A percentile compares a stretch with the other conserved stretches of the same genome.
Conservation (phyloP, 1,284 basidiomycete genomes). For the Pseudozyma flocculosa region DNA sequence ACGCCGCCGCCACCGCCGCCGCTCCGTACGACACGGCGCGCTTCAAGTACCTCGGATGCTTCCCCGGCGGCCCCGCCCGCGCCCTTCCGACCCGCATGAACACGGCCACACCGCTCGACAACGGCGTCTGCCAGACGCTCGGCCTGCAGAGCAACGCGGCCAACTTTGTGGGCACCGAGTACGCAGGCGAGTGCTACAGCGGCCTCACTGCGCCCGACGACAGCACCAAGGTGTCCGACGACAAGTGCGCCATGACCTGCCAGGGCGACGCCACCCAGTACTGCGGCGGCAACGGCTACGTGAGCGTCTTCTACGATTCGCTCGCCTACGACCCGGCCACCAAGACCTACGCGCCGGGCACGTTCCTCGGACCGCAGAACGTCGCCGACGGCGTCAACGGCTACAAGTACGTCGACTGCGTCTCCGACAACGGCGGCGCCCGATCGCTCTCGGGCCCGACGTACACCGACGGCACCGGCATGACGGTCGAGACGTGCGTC, state of each 20-base stretch:
- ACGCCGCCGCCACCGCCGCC: conserved; percentile 7
- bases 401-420: conserved; percentile 11
- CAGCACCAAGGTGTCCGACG: conserved; percentile 3
- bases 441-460: not conserved
- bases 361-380: conserved; percentile 3
- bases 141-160: not conserved
- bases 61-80: not conserved
- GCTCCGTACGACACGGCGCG: conserved; percentile 4
- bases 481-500: conserved; percentile 67
- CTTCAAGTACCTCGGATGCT: conserved; percentile 14
- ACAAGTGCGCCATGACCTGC: conserved; percentile 52
- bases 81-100: conserved; percentile 1
- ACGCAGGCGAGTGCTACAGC: conserved; percentile 55
- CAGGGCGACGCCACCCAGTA: conserved; percentile 51
- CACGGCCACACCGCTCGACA: conserved; percentile 1
- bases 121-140: conserved; percentile 5
- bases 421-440: conserved; percentile 1
- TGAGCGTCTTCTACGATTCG: conserved; percentile 48
- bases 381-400: conserved; percentile 1
- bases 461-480: conserved; percentile 59
- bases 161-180: conserved; percentile 13
- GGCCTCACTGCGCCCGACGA: conserved; percentile 14
- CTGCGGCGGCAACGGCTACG: conserved; percentile 54
- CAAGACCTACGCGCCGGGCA: conserved; percentile 1
- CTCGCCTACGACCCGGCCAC: conserved; percentile 6